phyloP scores from a whole-genome alignment of 1,284 basidiomycete species.

The Clitocybe nebularis region DNA sequence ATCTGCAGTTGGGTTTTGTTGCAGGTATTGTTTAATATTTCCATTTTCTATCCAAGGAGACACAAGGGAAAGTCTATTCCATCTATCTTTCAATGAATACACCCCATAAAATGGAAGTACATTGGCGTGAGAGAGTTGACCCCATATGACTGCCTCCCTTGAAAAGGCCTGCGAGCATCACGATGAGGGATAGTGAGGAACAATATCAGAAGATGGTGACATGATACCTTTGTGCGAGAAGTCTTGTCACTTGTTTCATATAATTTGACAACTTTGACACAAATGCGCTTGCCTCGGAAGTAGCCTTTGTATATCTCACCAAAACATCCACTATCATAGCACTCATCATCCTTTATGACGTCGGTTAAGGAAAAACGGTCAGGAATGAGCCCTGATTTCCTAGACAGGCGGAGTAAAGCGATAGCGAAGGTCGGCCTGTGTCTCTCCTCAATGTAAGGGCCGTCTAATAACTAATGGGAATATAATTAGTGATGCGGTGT shows the following conservation, averaged over 20 bases:
- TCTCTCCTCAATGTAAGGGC: too few relatives aligned
- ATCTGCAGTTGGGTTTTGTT: constrained; percentile 1
- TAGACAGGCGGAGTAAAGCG: constrained; percentile 18
- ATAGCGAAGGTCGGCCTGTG: too few relatives aligned
- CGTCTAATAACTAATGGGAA: too few relatives aligned
- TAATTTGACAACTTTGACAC: constrained; percentile 14
- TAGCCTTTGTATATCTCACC: constrained; percentile 15
- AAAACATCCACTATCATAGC: constrained; percentile 11
- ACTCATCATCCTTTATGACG: constrained; percentile 10
- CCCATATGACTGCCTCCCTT: constrained; percentile 22
- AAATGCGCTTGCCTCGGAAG: constrained; percentile 5
- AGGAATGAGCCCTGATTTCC: constrained; percentile 20
- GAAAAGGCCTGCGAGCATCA: constrained; percentile 21
- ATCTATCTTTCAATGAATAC: constrained; percentile 11
- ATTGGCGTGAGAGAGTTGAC: constrained; percentile 19
- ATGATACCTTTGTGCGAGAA: constrained; percentile 10
- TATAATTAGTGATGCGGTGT: too few relatives aligned
- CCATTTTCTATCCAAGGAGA: constrained; percentile 23
- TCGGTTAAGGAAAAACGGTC: constrained; percentile 19
- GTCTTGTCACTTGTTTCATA: constrained; percentile 8
- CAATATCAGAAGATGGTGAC: not conserved
- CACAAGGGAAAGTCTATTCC: constrained; percentile 15
- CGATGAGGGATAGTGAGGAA: too few relatives aligned
- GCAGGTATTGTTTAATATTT: constrained; percentile 16
- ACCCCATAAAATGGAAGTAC: constrained; percentile 21